phyloP scores from a whole-genome alignment of 495 filamentous ascomycete species.

The Lindgomyces ingoldianus region DNA sequence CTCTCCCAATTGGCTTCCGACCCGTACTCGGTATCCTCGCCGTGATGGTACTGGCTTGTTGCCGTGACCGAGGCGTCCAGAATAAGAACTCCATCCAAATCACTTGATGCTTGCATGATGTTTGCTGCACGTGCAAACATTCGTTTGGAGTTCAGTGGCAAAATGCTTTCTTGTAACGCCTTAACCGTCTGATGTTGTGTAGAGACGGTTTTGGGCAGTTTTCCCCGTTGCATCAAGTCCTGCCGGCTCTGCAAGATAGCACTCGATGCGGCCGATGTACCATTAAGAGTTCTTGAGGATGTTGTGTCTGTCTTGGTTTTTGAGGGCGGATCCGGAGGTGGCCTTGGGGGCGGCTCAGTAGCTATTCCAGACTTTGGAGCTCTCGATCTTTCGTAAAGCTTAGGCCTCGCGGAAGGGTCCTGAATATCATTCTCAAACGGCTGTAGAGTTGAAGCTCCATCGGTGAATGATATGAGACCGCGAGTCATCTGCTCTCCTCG shows the following conservation, averaged over 20 bases:
- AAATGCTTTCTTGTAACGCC: slow-evolving; percentile 23
- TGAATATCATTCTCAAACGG: slow-evolving; percentile 4
- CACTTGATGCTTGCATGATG: slow-evolving; percentile 26
- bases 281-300: too few relatives aligned
- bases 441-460: slow-evolving; percentile 13
- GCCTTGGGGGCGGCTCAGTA: too few relatives aligned
- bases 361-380: too few relatives aligned
- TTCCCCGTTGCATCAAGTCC: neutral
- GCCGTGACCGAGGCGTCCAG: slow-evolving; percentile 19
- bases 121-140: slow-evolving; percentile 30
- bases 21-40: neutral
- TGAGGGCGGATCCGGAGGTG: too few relatives aligned
- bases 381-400: neutral
- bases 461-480: slow-evolving; percentile 23
- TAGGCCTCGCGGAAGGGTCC: neutral
- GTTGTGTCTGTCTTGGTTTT: too few relatives aligned
- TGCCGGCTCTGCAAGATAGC: neutral
- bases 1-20: slow-evolving; percentile 1
- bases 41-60: neutral
- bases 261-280: too few relatives aligned
- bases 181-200: neutral
- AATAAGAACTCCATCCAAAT: slow-evolving; percentile 28
- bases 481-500: slow-evolving; percentile 23
- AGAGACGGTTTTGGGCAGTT: neutral
- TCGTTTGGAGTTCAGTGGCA: slow-evolving; percentile 10